Conservation (phyloP, 805 yeast species). For the Hanseniaspora valbyensis region DNA sequence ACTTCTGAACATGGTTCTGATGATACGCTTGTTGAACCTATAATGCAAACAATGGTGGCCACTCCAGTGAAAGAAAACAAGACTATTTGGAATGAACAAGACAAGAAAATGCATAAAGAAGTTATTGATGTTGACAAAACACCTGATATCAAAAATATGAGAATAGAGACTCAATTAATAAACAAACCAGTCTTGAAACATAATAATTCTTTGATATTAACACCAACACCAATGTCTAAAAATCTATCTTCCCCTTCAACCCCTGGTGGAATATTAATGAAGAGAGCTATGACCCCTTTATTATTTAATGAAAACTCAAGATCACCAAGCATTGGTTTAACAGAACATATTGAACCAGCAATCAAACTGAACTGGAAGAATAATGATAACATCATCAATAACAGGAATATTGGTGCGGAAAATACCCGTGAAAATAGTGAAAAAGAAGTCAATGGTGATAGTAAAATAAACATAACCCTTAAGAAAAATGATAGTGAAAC, state of each 20-base stretch:
- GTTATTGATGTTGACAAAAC: background rate
- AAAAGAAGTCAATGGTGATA: background rate
- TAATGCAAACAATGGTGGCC: too few species aligned
- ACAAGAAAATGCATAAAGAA: background rate
- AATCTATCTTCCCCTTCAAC: background rate
- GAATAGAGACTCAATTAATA: background rate
- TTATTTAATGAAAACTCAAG: background rate
- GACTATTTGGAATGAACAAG: background rate
- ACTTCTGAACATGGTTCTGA: too few species aligned
- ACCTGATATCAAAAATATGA: background rate
- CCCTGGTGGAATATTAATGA: conserved; percentile 1
- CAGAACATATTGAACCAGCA: background rate
- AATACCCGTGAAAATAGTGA: background rate
- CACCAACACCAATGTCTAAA: background rate
- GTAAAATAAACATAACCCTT: background rate
- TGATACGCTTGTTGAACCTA: too few species aligned
- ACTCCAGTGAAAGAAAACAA: too few species aligned
- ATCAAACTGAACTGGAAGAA: conserved; percentile 11
- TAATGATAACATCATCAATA: background rate
- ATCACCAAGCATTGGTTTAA: background rate
- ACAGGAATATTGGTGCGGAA: background rate
- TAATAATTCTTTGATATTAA: background rate
- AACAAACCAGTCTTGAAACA: background rate
- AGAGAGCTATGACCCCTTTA: conserved; percentile 7
- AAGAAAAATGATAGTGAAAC: background rate